Conservation (phyloP, 164 flowering plant species). For the Echeveria elegans region DNA sequence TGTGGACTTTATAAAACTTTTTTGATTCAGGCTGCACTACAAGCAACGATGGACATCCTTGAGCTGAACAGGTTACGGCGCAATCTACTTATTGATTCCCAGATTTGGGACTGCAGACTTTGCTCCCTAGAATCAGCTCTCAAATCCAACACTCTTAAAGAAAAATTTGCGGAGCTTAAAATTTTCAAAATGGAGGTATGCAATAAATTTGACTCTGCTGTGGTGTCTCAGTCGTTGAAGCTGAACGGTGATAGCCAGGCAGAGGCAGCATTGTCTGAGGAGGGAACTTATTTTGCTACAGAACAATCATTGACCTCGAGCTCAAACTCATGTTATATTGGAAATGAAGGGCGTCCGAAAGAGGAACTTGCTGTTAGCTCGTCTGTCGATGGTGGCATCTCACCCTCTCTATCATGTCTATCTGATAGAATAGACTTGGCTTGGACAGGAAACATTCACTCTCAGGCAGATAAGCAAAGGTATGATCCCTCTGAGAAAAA, state of each 20-base stretch:
- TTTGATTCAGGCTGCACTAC: constrained; percentile 6
- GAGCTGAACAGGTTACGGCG: constrained; percentile 69
- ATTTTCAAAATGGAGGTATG: not conserved
- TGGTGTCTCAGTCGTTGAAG: not conserved
- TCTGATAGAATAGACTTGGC: constrained; percentile 90
- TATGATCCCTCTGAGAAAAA: constrained; percentile 28
- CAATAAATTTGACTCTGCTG: not conserved
- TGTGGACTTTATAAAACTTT: not conserved
- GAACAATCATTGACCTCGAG: constrained; percentile 12
- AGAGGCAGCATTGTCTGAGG: constrained; percentile 3
- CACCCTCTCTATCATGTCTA: constrained; percentile 29
- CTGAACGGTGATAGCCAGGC: not conserved
- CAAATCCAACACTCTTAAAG: constrained; percentile 21
- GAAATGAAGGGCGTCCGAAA: constrained; percentile 20
- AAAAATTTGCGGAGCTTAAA: constrained; percentile 20
- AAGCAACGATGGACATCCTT: constrained; percentile 39
- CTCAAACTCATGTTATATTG: constrained; percentile 10
- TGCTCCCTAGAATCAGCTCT: constrained; percentile 49
- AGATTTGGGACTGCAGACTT: constrained; percentile 71
- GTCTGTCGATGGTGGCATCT: not conserved
- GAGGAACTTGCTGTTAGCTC: constrained; percentile 19
- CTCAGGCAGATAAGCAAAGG: constrained; percentile 18
- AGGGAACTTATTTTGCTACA: constrained; percentile 19
- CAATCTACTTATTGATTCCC: constrained; percentile 55
- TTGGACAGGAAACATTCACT: constrained; percentile 73